Percentiles rank a stretch among this genome's conserved stretches.
These are phyloP conservation scores for Ceratocystis cacaofunesta DNA, from an alignment of 2,329 filamentous ascomycete species.

Conservation along the genomic window DNA sequence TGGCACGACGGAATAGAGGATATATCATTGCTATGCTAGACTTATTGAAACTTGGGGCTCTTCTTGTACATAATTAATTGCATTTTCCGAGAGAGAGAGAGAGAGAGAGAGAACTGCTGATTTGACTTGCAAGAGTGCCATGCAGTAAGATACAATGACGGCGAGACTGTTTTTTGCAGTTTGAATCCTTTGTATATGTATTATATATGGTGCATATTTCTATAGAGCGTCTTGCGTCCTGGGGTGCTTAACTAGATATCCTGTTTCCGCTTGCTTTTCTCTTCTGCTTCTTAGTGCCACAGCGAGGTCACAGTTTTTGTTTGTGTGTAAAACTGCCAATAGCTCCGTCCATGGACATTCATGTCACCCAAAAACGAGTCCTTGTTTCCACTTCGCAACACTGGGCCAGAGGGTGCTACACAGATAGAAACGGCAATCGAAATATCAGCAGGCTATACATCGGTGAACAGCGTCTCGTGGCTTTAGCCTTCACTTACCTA, in stretches of 20 bases:
- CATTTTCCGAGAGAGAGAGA: neutral
- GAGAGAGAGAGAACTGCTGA: neutral
- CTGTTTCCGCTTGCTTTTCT: neutral
- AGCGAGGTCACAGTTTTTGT: slow-evolving; percentile 19
- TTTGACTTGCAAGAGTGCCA: neutral
- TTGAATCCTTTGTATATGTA: neutral
- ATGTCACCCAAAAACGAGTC: slow-evolving; percentile 21
- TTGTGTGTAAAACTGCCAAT: slow-evolving; percentile 20
- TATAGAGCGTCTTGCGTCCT: neutral
- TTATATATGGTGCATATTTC: neutral
- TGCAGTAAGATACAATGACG: too few relatives aligned
- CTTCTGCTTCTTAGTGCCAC: slow-evolving; percentile 23
- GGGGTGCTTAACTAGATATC: neutral
- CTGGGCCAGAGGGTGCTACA: slow-evolving; percentile 18
- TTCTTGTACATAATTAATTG: slow-evolving; percentile 14
- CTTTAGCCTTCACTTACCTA: slow-evolving; percentile 12
- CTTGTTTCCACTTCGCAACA: slow-evolving; percentile 20
- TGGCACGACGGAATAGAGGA: slow-evolving; percentile 18
- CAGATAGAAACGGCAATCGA: neutral
- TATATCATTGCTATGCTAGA: neutral
- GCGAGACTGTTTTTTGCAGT: too few relatives aligned
- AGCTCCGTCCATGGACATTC: slow-evolving; percentile 15
- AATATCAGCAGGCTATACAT: neutral
- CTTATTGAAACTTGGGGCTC: neutral
- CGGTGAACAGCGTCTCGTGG: neutral